Percentiles rank a stretch among this genome's conserved stretches.
phyloP scores from a whole-genome alignment of 352 stramenopile species.

The Globisporangium okanoganense region DNA sequence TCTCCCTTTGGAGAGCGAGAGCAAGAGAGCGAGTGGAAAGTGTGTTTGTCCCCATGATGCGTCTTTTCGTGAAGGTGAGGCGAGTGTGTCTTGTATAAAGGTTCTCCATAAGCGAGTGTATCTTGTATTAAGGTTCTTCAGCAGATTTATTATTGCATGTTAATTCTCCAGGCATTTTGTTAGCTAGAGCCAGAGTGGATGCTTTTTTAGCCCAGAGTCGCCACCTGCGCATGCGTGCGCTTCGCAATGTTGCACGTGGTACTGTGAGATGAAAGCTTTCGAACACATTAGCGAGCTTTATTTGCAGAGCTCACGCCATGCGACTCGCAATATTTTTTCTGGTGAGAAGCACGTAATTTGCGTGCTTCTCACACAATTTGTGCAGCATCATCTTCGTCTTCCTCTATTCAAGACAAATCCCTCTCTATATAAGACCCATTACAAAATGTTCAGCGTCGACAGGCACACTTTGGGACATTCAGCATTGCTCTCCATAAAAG shows the following conservation, averaged over 20 bases:
- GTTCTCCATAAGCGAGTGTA: background rate
- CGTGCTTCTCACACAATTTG: background rate
- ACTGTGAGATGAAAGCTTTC: background rate
- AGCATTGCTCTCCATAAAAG: constrained; percentile 9
- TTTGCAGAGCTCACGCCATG: too few species aligned
- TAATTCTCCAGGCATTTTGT: too few species aligned
- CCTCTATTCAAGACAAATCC: background rate
- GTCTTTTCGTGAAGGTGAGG: background rate
- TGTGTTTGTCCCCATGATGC: background rate
- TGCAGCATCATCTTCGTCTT: background rate
- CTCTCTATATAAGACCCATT: background rate
- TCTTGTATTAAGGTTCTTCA: too few species aligned
- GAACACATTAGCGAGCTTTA: background rate
- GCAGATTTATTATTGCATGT: too few species aligned
- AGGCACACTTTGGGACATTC: constrained; percentile 7
- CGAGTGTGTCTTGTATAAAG: background rate
- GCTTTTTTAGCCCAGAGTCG: background rate
- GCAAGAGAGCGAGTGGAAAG: background rate
- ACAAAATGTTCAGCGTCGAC: background rate
- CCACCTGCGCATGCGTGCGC: background rate
- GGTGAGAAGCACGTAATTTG: too few species aligned
- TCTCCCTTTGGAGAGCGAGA: background rate
- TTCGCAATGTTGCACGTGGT: background rate
- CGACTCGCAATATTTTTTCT: background rate
- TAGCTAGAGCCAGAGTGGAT: background rate